Evolutionary conservation across 805 yeast species (phyloP).

Genomic region (Metschnikowia colocasiae): DNA sequence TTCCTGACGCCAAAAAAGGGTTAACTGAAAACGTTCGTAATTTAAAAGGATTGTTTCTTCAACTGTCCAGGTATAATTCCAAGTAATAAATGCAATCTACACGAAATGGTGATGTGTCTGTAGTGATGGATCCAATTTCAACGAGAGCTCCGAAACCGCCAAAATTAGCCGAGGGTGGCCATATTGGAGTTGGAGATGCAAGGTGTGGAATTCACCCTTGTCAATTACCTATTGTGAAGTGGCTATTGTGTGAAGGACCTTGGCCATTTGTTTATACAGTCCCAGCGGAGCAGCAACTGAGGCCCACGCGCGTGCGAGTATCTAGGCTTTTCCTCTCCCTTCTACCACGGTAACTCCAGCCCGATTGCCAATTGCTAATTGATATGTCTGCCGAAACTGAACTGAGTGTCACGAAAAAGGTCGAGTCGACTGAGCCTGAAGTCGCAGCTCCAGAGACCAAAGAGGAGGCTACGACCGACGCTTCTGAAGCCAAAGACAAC

Average conservation of each 20-base stretch:
- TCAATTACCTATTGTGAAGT: no score
- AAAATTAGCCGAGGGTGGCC: no score
- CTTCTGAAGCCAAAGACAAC: neutral
- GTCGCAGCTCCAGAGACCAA: conserved; percentile 7
- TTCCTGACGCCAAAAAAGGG: no score
- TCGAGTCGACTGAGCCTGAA: conserved; percentile 6
- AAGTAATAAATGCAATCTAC: no score
- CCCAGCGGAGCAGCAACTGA: neutral
- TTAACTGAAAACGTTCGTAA: no score
- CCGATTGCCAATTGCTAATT: neutral
- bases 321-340: neutral
- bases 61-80: no score
- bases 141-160: no score
- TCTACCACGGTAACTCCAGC: neutral
- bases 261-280: neutral
- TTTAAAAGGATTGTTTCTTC: no score
- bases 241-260: neutral
- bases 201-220: no score
- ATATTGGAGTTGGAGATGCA: no score
- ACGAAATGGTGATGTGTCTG: no score
- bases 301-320: neutral
- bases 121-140: no score
- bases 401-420: neutral
- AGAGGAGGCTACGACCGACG: neutral
- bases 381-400: conserved; percentile 4